These are phyloP conservation scores for Rhododendron ovatum DNA, from an alignment of 148 eudicot species.

Conservation along the genomic window DNA sequence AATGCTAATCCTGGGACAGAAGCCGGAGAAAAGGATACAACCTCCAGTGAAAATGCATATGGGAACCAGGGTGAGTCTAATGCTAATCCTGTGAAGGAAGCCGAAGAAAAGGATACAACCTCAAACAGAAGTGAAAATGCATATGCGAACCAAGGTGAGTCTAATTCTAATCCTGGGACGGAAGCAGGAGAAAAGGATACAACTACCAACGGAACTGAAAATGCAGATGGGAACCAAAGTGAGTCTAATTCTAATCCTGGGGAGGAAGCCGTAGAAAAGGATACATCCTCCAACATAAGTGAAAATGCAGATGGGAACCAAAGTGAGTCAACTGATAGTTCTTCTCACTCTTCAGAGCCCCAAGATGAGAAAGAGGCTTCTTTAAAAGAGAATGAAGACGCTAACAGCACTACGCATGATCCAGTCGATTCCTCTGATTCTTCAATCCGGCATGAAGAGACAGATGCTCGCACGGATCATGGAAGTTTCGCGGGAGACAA, in stretches of 20 bases:
- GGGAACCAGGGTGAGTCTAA: neutral
- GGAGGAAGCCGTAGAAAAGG: conserved; percentile 3
- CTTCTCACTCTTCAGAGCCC: conserved; percentile 11
- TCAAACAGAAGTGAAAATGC: conserved; percentile 10
- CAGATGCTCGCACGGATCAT: conserved; percentile 43
- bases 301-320: conserved; percentile 14
- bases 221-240: conserved; percentile 3
- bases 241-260: conserved; percentile 14
- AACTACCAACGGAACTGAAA: conserved; percentile 6
- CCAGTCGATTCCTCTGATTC: conserved; percentile 25
- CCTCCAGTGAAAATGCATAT: neutral
- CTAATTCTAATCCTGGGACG: conserved; percentile 4
- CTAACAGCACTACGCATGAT: conserved; percentile 18
- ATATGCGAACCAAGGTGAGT: neutral
- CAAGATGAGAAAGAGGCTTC: conserved; percentile 21
- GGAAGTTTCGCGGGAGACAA: conserved; percentile 41
- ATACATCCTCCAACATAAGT: neutral
- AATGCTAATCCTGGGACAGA: neutral
- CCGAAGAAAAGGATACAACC: conserved; percentile 1
- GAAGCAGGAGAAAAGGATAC: neutral
- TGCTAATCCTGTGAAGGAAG: conserved; percentile 1
- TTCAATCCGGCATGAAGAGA: conserved; percentile 42
- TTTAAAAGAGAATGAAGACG: conserved; percentile 17
- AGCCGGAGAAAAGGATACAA: neutral
- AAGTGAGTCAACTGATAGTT: neutral